phyloP scores from a whole-genome alignment of 2,329 filamentous ascomycete species.

The Paecilomyces dactylethromorphus region DNA sequence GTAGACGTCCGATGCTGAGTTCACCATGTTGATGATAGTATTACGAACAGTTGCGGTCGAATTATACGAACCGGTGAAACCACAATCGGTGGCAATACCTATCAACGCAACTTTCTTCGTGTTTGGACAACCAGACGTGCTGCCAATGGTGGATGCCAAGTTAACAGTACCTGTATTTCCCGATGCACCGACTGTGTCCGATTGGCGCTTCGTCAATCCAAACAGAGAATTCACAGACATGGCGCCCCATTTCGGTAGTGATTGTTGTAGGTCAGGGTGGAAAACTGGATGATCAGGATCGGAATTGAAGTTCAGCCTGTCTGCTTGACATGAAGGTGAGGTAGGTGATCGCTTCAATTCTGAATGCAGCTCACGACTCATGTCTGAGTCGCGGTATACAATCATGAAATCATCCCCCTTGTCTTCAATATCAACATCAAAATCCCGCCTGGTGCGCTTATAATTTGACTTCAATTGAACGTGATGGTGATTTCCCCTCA shows the following conservation, averaged over 20 bases:
- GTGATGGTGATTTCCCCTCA: slow-evolving; percentile 79
- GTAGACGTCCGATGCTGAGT: slow-evolving; percentile 78
- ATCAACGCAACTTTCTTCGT: slow-evolving; percentile 89
- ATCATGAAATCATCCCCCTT: slow-evolving; percentile 71
- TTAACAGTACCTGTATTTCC: slow-evolving; percentile 78
- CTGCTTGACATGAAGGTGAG: slow-evolving; percentile 59
- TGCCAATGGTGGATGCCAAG: slow-evolving; percentile 70
- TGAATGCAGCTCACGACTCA: slow-evolving; percentile 45
- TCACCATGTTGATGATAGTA: slow-evolving; percentile 79
- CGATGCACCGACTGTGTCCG: slow-evolving; percentile 60
- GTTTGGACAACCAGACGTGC: slow-evolving; percentile 73
- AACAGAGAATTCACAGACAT: slow-evolving; percentile 62
- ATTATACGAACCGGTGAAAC: slow-evolving; percentile 69
- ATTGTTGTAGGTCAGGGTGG: slow-evolving; percentile 45
- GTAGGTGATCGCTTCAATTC: slow-evolving; percentile 59
- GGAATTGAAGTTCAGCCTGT: slow-evolving; percentile 74
- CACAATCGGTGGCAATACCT: slow-evolving; percentile 89
- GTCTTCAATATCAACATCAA: slow-evolving; percentile 61
- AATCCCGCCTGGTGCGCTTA: slow-evolving; percentile 59
- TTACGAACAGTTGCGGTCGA: slow-evolving; percentile 56
- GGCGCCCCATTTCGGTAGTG: slow-evolving; percentile 52
- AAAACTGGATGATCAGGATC: slow-evolving; percentile 63
- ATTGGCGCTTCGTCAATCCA: slow-evolving; percentile 56
- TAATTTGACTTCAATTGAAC: slow-evolving; percentile 72
- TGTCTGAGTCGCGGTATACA: slow-evolving; percentile 85